These are phyloP conservation scores for Kodamaea hsintzibuensis DNA, from an alignment of 805 yeast genomes.

Conservation along the genomic window DNA sequence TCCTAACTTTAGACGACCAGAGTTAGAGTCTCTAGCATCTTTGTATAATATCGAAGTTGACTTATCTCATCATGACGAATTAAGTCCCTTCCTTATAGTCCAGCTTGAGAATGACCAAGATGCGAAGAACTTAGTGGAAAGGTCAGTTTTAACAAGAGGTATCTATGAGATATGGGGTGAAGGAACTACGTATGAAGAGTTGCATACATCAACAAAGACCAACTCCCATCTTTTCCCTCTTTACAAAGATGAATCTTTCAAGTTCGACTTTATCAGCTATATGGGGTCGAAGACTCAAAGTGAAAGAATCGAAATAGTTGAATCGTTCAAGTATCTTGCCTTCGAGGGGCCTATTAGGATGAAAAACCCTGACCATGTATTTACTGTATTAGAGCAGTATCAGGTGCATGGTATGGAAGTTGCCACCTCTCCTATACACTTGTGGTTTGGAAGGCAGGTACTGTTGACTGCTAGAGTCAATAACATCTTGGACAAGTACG, in stretches of 20 bases:
- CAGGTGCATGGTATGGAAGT: conserved; percentile 46
- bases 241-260: conserved; percentile 58
- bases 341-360: conserved; percentile 77
- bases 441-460: conserved; percentile 79
- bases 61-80: conserved; percentile 55
- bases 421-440: conserved; percentile 49
- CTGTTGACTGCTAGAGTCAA: conserved; percentile 60
- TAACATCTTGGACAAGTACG: conserved; percentile 73
- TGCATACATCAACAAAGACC: conserved; percentile 54
- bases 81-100: conserved; percentile 70
- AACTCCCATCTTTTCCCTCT: conserved; percentile 33
- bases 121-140: conserved; percentile 61
- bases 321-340: conserved; percentile 66
- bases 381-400: conserved; percentile 77
- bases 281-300: conserved; percentile 59
- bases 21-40: conserved; percentile 80
- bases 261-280: conserved; percentile 78
- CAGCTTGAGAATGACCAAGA: conserved; percentile 63
- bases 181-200: conserved; percentile 53
- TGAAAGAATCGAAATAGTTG: conserved; percentile 62
- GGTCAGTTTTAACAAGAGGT: conserved; percentile 72
- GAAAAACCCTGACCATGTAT: conserved; percentile 72
- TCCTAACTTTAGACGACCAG: conserved; percentile 75
- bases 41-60: conserved; percentile 58
- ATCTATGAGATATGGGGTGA: conserved; percentile 86